Evolutionary conservation across 2,329 filamentous ascomycete species (phyloP).

Genomic region (Torrubiellomyces zombiae): DNA sequence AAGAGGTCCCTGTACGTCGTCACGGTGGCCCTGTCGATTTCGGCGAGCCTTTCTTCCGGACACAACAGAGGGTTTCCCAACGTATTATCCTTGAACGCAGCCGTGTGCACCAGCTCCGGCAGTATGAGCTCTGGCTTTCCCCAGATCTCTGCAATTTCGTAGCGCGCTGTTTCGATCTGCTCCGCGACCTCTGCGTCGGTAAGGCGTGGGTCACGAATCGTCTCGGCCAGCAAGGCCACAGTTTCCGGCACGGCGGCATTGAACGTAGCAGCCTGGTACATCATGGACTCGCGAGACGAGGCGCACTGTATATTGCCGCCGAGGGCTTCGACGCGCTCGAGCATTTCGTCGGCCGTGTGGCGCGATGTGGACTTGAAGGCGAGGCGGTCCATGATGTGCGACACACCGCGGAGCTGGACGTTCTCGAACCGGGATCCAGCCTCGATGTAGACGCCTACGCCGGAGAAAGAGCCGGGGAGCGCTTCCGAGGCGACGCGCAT

Average conservation of each 20-base stretch:
- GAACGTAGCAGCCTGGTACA: constrained; percentile 98
- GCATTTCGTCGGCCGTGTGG: constrained; percentile 64
- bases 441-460: constrained; percentile 89
- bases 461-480: constrained; percentile 83
- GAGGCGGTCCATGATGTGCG: constrained; percentile 88
- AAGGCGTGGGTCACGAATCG: constrained; percentile 71
- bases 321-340: constrained; percentile 71
- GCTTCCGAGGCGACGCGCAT: constrained; percentile 89
- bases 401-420: constrained; percentile 67
- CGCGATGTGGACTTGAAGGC: constrained; percentile 79
- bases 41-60: constrained; percentile 61
- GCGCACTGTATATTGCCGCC: constrained; percentile 96
- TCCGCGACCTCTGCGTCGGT: constrained; percentile 74
- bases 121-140: constrained; percentile 90
- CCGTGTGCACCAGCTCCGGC: constrained; percentile 87
- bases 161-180: constrained; percentile 81
- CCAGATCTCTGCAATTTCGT: constrained; percentile 97
- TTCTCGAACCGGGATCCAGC: constrained; percentile 91
- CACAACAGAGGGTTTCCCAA: constrained; percentile 87
- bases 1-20: constrained; percentile 67
- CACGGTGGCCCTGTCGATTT: constrained; percentile 60
- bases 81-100: constrained; percentile 91
- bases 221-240: constrained; percentile 76
- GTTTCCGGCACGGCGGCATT: constrained; percentile 78
- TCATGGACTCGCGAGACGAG: constrained; percentile 84